phyloP scores from a whole-genome alignment of 129 eudicot genomes.

The Gnaphalium uliginosum region DNA sequence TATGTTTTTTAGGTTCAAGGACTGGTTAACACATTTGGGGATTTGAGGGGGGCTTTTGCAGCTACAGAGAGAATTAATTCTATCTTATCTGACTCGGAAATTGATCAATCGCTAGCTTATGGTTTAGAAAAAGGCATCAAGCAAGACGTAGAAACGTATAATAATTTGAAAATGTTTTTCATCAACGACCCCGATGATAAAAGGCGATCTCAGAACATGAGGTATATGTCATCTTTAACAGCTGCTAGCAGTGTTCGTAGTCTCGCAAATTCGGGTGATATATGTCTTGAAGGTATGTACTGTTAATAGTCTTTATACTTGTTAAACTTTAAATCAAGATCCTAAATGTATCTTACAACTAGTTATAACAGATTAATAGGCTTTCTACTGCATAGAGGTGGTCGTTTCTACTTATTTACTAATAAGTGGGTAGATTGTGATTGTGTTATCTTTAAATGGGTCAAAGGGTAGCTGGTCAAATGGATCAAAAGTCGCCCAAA shows the following conservation, averaged over 20 bases:
- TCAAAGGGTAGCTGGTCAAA: not conserved
- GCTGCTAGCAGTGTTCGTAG: slow-evolving; percentile 61
- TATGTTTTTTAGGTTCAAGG: slow-evolving; percentile 79
- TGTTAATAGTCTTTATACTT: slow-evolving; percentile 1
- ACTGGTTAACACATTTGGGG: slow-evolving; percentile 92
- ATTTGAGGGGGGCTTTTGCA: slow-evolving; percentile 94
- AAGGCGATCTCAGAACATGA: slow-evolving; percentile 37
- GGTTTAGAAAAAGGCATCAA: slow-evolving; percentile 77
- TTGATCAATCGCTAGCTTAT: slow-evolving; percentile 82
- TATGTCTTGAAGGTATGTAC: slow-evolving; percentile 77
- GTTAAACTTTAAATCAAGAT: not conserved
- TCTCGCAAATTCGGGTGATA: slow-evolving; percentile 82
- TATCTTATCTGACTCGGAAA: slow-evolving; percentile 69
- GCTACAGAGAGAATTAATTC: slow-evolving; percentile 95
- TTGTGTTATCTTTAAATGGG: not conserved
- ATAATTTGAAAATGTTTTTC: slow-evolving; percentile 50
- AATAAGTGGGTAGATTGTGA: not conserved
- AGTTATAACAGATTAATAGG: not conserved
- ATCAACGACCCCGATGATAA: slow-evolving; percentile 44
- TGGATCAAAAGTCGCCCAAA: not conserved
- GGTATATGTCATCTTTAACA: slow-evolving; percentile 81
- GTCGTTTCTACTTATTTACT: not conserved
- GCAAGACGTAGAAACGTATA: slow-evolving; percentile 44
- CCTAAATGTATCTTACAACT: slow-evolving; percentile 5
- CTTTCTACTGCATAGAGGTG: slow-evolving; percentile 3